These are phyloP conservation scores for Cyclotella choctawhatcheeana DNA, from an alignment of 108 stramenopile species.

Conservation along the genomic window DNA sequence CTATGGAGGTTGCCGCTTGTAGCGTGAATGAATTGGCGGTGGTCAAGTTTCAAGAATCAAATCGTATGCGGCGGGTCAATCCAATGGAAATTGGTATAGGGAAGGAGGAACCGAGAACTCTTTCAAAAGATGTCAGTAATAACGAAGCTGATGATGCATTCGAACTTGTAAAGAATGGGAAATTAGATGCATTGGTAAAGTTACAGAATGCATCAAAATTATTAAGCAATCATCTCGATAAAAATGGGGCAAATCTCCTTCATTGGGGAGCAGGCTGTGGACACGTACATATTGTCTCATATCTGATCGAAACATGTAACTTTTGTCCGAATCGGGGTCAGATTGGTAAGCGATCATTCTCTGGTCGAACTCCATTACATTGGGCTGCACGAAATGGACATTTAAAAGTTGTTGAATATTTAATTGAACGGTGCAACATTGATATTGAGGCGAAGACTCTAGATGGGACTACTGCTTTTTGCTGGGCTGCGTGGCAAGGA, in stretches of 20 bases:
- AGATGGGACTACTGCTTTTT: constrained; percentile 89
- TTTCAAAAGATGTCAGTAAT: too few species aligned
- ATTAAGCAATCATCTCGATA: constrained; percentile 51
- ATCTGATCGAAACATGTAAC: constrained; percentile 62
- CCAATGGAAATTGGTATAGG: too few species aligned
- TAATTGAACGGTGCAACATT: constrained; percentile 50
- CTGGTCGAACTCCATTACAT: constrained; percentile 82
- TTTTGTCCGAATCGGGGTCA: constrained; percentile 68
- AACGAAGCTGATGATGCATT: constrained; percentile 27
- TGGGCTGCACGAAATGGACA: constrained; percentile 89
- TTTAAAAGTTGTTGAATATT: constrained; percentile 65
- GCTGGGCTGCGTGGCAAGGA: constrained; percentile 89
- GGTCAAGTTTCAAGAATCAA: constrained; percentile 37
- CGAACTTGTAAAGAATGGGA: constrained; percentile 47
- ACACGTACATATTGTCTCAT: constrained; percentile 57
- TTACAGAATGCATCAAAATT: constrained; percentile 10
- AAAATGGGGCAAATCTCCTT: constrained; percentile 67
- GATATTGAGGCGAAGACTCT: constrained; percentile 70
- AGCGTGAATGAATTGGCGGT: constrained; percentile 54
- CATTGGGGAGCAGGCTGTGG: constrained; percentile 87
- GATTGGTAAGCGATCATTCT: constrained; percentile 77
- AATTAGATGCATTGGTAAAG: constrained; percentile 24
- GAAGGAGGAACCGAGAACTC: too few species aligned
- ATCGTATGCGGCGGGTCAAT: background rate
- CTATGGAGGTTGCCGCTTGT: constrained; percentile 56